Conservation (phyloP, 345 rosid genomes). For the Litchi chinensis region DNA sequence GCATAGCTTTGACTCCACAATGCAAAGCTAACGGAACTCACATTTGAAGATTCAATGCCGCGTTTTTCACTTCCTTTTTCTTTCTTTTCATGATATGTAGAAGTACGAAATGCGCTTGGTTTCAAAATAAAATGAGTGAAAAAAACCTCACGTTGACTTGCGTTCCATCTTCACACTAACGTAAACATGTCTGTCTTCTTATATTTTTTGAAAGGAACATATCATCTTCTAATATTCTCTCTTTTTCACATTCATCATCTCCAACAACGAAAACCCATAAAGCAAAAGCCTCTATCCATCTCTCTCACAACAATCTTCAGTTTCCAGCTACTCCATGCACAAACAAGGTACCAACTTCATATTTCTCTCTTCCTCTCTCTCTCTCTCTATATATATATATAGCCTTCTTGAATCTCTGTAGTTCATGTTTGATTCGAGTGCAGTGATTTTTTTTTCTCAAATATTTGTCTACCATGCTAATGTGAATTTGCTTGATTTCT, state of each 20-base stretch:
- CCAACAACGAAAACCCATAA: background rate
- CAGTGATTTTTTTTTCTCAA: background rate
- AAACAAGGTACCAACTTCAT: conserved; percentile 16
- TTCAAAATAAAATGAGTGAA: too few relatives aligned
- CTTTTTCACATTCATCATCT: background rate
- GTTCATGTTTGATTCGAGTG: background rate
- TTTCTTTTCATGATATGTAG: too few relatives aligned
- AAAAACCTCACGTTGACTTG: background rate
- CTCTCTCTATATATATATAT: too few relatives aligned
- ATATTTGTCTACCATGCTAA: background rate
- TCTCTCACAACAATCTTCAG: background rate
- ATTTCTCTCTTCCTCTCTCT: too few relatives aligned
- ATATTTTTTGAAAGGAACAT: background rate
- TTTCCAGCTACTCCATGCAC: conserved; percentile 2
- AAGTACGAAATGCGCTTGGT: too few relatives aligned
- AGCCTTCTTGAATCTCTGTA: too few relatives aligned
- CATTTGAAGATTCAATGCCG: background rate
- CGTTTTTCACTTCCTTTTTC: background rate
- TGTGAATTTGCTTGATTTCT: background rate
- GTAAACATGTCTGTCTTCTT: too few relatives aligned
- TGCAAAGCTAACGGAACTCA: too few relatives aligned
- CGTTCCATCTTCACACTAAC: background rate
- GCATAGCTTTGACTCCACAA: too few relatives aligned
- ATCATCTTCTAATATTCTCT: background rate
- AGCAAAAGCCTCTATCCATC: background rate